A percentile compares a stretch with the other conserved stretches of the same genome.
phyloP scores from a whole-genome alignment of 164 flowering plant genomes.

The Berberis thunbergii region DNA sequence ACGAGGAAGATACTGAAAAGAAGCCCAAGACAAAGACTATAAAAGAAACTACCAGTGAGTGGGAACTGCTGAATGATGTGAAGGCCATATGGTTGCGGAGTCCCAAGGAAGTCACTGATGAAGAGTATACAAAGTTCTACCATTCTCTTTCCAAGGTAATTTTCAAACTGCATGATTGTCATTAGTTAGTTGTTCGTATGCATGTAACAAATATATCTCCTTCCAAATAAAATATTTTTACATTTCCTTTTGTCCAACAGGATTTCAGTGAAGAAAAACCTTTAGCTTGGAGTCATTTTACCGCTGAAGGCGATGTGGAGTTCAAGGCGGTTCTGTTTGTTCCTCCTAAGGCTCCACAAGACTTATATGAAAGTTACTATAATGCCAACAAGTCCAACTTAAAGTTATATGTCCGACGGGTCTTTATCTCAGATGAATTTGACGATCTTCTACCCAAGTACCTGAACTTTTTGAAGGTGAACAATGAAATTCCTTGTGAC shows the following conservation, averaged over 20 bases:
- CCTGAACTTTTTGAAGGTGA: slow-evolving; percentile 77
- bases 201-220: neutral
- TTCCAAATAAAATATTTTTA: neutral
- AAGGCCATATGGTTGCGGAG: slow-evolving; percentile 92
- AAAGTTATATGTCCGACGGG: slow-evolving; percentile 88
- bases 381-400: slow-evolving; percentile 74
- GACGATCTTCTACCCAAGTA: slow-evolving; percentile 97
- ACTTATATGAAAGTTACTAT: slow-evolving; percentile 91
- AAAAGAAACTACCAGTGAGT: slow-evolving; percentile 78
- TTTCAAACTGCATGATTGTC: neutral
- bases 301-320: slow-evolving; percentile 98
- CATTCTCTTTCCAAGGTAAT: slow-evolving; percentile 83
- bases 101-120: slow-evolving; percentile 96
- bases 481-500: neutral
- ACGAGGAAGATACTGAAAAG: slow-evolving; percentile 45
- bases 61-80: slow-evolving; percentile 93
- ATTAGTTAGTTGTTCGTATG: no score
- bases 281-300: slow-evolving; percentile 82
- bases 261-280: slow-evolving; percentile 92
- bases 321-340: slow-evolving; percentile 94
- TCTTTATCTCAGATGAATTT: slow-evolving; percentile 94
- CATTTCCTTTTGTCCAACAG: slow-evolving; percentile 21
- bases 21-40: slow-evolving; percentile 80
- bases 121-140: slow-evolving; percentile 88
- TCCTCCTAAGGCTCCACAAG: slow-evolving; percentile 97